phyloP scores from a whole-genome alignment of 2,329 filamentous ascomycete genomes.

The Diaporthe aspalathi region DNA sequence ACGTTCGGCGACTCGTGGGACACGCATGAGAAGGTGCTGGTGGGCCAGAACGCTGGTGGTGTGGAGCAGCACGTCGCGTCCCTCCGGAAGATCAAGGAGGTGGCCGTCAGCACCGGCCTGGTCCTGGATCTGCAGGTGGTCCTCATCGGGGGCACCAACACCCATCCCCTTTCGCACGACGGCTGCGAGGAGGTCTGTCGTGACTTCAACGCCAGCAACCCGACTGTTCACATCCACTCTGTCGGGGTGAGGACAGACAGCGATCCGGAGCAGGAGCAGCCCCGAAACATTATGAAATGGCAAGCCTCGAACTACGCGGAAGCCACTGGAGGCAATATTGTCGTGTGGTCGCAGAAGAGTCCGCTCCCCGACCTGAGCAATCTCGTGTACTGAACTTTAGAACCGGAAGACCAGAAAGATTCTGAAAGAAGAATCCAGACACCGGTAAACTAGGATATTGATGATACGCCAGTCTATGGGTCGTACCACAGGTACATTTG shows the following conservation, averaged over 20 bases:
- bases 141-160: constrained; percentile 3
- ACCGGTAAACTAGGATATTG: too few relatives aligned
- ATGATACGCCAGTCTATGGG: too few relatives aligned
- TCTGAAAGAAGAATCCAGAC: too few relatives aligned
- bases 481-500: too few relatives aligned
- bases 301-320: constrained; percentile 1
- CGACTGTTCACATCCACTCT: constrained; percentile 6
- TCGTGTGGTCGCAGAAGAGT: neutral
- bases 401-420: too few relatives aligned
- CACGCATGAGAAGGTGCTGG: neutral
- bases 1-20: neutral
- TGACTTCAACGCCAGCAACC: neutral
- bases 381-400: constrained; percentile 7
- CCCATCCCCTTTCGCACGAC: neutral
- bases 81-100: constrained; percentile 11
- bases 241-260: neutral
- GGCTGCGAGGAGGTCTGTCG: neutral
- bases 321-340: neutral
- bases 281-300: neutral
- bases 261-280: neutral
- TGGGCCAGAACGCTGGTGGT: neutral
- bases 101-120: neutral
- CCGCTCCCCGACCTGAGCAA: neutral
- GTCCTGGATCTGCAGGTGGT: constrained; percentile 16
- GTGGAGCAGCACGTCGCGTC: neutral